Conservation (phyloP, 306 rosid genomes). For the Ammopiptanthus mongolicus region DNA sequence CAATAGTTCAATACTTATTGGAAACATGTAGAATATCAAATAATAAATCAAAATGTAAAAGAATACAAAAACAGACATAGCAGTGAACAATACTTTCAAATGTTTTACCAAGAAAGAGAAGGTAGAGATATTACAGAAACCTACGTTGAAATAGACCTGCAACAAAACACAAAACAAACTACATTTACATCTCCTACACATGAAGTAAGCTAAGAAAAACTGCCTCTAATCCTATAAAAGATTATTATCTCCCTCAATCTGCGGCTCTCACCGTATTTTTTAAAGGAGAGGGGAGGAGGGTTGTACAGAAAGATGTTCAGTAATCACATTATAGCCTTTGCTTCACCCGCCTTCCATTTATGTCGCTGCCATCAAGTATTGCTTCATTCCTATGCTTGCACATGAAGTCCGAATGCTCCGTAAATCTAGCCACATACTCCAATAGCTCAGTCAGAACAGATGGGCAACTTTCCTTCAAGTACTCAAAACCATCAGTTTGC, state of each 20-base stretch:
- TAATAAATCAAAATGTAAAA: background rate
- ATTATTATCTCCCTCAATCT: conserved; percentile 32
- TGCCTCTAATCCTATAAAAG: conserved; percentile 32
- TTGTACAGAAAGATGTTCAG: conserved; percentile 15
- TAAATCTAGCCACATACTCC: conserved; percentile 79
- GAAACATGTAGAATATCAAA: background rate
- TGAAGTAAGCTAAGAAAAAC: conserved; percentile 25
- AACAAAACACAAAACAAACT: conserved; percentile 22
- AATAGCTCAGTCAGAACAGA: conserved; percentile 73
- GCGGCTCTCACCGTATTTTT: conserved; percentile 18
- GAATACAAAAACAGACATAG: no score
- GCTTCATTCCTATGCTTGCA: conserved; percentile 64
- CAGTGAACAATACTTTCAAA: conserved; percentile 1
- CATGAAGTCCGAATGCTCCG: conserved; percentile 57
- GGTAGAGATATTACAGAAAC: background rate
- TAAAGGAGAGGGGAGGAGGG: conserved; percentile 20
- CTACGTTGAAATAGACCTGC: background rate
- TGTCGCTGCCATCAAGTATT: conserved; percentile 73
- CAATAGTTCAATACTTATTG: background rate
- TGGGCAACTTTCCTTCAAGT: conserved; percentile 89
- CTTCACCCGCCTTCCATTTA: conserved; percentile 89
- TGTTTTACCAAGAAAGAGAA: background rate
- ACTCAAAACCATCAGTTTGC: conserved; percentile 86
- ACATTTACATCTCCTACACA: conserved; percentile 43
- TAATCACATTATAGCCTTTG: conserved; percentile 58